Conservation (phyloP, 306 rosid genomes). For the Calophaca sinica region DNA sequence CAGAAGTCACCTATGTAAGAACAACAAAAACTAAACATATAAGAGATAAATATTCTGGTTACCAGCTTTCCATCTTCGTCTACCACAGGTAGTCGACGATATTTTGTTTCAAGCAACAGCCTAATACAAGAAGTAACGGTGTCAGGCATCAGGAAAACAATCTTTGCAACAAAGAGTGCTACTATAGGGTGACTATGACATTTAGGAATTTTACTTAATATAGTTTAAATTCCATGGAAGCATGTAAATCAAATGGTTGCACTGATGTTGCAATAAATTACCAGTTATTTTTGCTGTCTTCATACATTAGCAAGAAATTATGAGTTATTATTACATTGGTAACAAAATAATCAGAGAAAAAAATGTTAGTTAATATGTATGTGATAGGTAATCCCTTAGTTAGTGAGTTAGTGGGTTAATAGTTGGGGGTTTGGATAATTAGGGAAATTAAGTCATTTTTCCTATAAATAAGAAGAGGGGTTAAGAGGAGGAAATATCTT, state of each 20-base stretch:
- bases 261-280: not conserved
- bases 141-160: constrained; percentile 3
- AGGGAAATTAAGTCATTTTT: not conserved
- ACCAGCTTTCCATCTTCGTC: constrained; percentile 86
- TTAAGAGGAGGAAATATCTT: constrained; percentile 14
- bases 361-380: not conserved
- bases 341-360: constrained; percentile 18
- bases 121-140: constrained; percentile 47
- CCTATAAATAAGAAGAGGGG: not conserved
- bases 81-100: constrained; percentile 89
- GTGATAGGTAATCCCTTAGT: not conserved
- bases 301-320: not conserved
- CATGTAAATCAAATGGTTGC: constrained; percentile 21
- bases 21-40: constrained; percentile 9
- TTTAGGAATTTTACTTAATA: constrained; percentile 13
- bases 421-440: constrained; percentile 1
- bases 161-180: not conserved
- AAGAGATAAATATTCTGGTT: constrained; percentile 39
- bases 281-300: not conserved
- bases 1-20: constrained; percentile 21
- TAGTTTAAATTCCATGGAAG: constrained; percentile 26
- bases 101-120: constrained; percentile 91
- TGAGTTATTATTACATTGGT: not conserved
- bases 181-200: constrained; percentile 6
- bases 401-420: not conserved